A percentile compares a stretch with the other conserved stretches of the same genome.
These are phyloP conservation scores for Wallacemonas rigidus DNA, from an alignment of 208 protist genomes.

Conservation along the genomic window DNA sequence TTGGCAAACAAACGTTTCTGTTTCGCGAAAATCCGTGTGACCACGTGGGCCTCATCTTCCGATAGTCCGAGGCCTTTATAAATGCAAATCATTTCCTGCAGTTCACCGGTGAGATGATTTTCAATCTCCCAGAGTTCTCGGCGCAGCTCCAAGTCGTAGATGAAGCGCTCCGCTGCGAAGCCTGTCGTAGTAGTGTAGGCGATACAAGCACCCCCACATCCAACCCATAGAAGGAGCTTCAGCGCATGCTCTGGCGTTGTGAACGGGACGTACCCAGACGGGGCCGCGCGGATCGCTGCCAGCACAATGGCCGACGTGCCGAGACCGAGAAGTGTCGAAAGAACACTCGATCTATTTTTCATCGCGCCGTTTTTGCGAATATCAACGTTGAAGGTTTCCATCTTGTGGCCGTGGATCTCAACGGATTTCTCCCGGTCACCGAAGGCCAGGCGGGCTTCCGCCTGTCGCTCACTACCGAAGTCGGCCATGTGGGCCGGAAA, in stretches of 20 bases:
- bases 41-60: slow-evolving; percentile 80
- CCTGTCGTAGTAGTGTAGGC: slow-evolving; percentile 53
- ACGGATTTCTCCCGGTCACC: slow-evolving; percentile 70
- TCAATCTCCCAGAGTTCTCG: slow-evolving; percentile 95
- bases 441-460: slow-evolving; percentile 58
- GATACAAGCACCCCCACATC: slow-evolving; percentile 41
- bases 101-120: slow-evolving; percentile 89
- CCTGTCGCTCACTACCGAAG: slow-evolving; percentile 39
- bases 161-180: slow-evolving; percentile 61
- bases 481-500: slow-evolving; percentile 25
- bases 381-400: slow-evolving; percentile 87
- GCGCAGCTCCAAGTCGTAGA: slow-evolving; percentile 86
- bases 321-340: slow-evolving; percentile 55
- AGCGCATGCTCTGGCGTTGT: slow-evolving; percentile 19
- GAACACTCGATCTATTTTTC: slow-evolving; percentile 71
- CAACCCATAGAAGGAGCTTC: slow-evolving; percentile 38
- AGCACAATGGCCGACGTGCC: slow-evolving; percentile 49
- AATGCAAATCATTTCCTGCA: slow-evolving; percentile 92
- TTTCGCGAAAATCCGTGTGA: slow-evolving; percentile 89
- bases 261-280: slow-evolving; percentile 14
- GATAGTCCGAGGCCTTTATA: slow-evolving; percentile 91
- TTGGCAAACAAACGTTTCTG: slow-evolving; percentile 87
- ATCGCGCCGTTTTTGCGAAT: slow-evolving; percentile 83
- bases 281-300: slow-evolving; percentile 23
- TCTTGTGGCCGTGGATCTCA: slow-evolving; percentile 59